These are phyloP conservation scores for Termitomyces sp. DNA, from an alignment of 768 basidiomycete genomes.

Conservation along the genomic window DNA sequence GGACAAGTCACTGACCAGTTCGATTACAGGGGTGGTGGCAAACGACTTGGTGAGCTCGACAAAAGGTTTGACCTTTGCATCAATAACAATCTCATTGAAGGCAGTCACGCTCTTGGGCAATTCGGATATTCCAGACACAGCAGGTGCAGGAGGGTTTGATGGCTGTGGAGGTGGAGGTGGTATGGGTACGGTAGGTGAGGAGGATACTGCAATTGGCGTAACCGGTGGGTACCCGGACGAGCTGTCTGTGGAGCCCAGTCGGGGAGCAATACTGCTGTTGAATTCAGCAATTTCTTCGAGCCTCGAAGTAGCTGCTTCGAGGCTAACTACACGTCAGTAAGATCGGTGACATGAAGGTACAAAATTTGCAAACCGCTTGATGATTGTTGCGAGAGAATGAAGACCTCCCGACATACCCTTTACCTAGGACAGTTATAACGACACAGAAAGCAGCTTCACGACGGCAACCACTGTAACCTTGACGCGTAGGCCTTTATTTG, in stretches of 20 bases:
- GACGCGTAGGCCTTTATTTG: slow-evolving; percentile 12
- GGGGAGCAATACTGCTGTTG: slow-evolving; percentile 15
- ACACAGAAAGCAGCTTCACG: neutral
- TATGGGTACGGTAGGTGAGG: slow-evolving; percentile 19
- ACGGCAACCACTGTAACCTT: neutral
- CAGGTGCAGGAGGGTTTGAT: slow-evolving; percentile 20
- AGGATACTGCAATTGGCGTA: slow-evolving; percentile 5
- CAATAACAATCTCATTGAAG: slow-evolving; percentile 69
- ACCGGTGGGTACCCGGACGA: slow-evolving; percentile 6
- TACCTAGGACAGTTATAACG: neutral
- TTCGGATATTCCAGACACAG: slow-evolving; percentile 27
- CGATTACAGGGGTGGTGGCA: slow-evolving; percentile 60
- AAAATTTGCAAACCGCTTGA: slow-evolving; percentile 56
- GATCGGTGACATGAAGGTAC: neutral
- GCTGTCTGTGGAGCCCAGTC: slow-evolving; percentile 10
- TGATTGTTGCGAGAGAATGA: slow-evolving; percentile 74
- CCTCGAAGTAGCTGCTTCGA: slow-evolving; percentile 90
- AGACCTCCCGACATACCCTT: slow-evolving; percentile 43
- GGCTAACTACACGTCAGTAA: slow-evolving; percentile 33
- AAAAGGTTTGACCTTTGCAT: slow-evolving; percentile 70
- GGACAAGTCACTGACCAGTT: slow-evolving; percentile 56
- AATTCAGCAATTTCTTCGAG: slow-evolving; percentile 83
- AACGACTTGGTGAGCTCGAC: slow-evolving; percentile 65
- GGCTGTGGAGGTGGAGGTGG: slow-evolving; percentile 24
- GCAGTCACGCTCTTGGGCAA: slow-evolving; percentile 58